phyloP scores from a whole-genome alignment of 345 rosid genomes.

The Murraya paniculata region DNA sequence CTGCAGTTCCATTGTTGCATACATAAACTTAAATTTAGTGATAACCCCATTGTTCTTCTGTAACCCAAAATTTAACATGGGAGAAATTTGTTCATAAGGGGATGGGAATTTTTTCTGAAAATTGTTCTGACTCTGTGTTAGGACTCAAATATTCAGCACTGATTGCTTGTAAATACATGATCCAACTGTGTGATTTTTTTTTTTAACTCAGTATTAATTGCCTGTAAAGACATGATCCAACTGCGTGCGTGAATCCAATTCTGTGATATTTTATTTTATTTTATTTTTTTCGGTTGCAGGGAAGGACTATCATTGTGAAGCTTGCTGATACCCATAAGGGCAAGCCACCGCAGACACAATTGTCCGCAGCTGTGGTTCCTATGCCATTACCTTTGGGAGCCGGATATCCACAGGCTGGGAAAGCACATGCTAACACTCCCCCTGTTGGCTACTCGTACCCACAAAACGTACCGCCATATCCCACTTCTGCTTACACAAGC shows the following conservation, averaged over 20 bases:
- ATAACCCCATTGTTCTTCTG: neutral
- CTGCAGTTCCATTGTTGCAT: neutral
- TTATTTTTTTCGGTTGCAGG: slow-evolving; percentile 26
- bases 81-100: neutral
- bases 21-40: neutral
- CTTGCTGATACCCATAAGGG: slow-evolving; percentile 54
- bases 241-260: neutral
- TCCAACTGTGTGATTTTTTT: slow-evolving; percentile 4
- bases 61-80: neutral
- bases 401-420: slow-evolving; percentile 50
- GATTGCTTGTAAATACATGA: neutral
- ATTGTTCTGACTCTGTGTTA: neutral
- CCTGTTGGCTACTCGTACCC: slow-evolving; percentile 45
- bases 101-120: neutral
- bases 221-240: neutral
- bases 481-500: slow-evolving; percentile 38
- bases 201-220: neutral
- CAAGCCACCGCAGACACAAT: slow-evolving; percentile 37
- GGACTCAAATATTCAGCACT: neutral
- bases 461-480: slow-evolving; percentile 37
- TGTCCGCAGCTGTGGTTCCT: slow-evolving; percentile 34
- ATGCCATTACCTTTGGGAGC: slow-evolving; percentile 31
- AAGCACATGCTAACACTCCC: slow-evolving; percentile 28
- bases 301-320: slow-evolving; percentile 47
- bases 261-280: slow-evolving; percentile 3